Evolutionary conservation across 148 eudicot species (phyloP).

Genomic region (Linanthus parryae): DNA sequence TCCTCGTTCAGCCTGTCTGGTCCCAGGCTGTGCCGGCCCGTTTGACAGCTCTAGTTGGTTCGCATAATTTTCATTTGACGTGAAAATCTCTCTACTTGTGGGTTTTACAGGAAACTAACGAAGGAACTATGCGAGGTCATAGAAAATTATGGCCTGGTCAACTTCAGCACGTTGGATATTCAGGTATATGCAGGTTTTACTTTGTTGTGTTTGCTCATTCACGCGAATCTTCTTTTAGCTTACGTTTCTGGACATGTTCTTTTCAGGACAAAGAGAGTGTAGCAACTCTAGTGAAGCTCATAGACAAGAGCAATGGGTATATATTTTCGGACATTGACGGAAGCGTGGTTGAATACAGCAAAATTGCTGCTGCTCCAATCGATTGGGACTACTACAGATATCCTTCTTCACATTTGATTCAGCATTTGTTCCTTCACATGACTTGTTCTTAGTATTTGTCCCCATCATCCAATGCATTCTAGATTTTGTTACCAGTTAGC

Average conservation of each 20-base stretch:
- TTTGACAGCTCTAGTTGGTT: no score
- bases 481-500: no score
- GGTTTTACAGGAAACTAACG: conserved; percentile 85
- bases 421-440: no score
- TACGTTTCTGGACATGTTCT: no score
- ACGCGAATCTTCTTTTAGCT: no score
- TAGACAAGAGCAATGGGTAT: conserved; percentile 89
- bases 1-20: no score
- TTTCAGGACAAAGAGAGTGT: conserved; percentile 94
- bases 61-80: no score
- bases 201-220: conserved; percentile 3
- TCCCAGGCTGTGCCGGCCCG: no score
- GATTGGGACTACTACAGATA: conserved; percentile 97
- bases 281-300: conserved; percentile 72
- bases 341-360: conserved; percentile 86
- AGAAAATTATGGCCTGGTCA: conserved; percentile 67
- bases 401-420: conserved; percentile 36
- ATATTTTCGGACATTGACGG: conserved; percentile 77
- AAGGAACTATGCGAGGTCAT: conserved; percentile 83
- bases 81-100: no score
- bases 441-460: no score
- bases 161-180: conserved; percentile 84
- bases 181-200: conserved; percentile 44
- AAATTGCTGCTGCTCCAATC: conserved; percentile 69
- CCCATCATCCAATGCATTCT: no score